Evolutionary conservation across 148 eudicot species (phyloP), one percentile per base, ranked within the genome.

Genomic region (Vaccinium macrocarpon): DNA sequence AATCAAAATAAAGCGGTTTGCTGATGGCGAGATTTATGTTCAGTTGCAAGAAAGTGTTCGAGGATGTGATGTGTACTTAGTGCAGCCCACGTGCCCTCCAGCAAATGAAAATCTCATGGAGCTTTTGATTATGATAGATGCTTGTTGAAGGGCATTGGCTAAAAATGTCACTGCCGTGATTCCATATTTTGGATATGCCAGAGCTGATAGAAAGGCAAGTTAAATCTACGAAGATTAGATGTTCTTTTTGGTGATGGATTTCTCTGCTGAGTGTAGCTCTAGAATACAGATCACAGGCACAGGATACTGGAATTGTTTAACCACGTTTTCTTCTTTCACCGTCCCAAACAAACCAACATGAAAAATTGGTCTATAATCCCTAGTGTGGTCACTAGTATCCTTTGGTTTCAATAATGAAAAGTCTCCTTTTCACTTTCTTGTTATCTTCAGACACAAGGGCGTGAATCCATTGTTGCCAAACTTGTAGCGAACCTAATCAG

Each of bases 41-140:
- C 98, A 96, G 88, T 84, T 96, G 90, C 94, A 95, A 91, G 99
- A 96, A 88, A 96, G 99, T 62, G 99, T 96, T 49, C 88, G 99
- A 85, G 99, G 99, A 62, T 96, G 99, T 87, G 95, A 94, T 88
- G 99, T 96, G 62, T 96, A 88, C 89, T 88, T 96, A 86, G 93
- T 96, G 66, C 99, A 96, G 89, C 95, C 99, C 76, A 94, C 98
- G 56, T 93, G 96, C 68, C 98, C 99, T 61, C 98, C 98, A 79
- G 99, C 98, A 68, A 96, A 96, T 81, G 99, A 96, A 87, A 96
- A 96, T 86, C 91, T 96, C 14, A 96, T 96, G 98, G 99, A 96
- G 85, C 97, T 96, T 85, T 83, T 92, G 82, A 81, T 96, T 57
- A 96, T 95, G 97, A 92, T 96, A 82, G 99, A 96, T 92, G 98